phyloP scores from a whole-genome alignment of 495 filamentous ascomycete genomes.

The Neurospora sp. region DNA sequence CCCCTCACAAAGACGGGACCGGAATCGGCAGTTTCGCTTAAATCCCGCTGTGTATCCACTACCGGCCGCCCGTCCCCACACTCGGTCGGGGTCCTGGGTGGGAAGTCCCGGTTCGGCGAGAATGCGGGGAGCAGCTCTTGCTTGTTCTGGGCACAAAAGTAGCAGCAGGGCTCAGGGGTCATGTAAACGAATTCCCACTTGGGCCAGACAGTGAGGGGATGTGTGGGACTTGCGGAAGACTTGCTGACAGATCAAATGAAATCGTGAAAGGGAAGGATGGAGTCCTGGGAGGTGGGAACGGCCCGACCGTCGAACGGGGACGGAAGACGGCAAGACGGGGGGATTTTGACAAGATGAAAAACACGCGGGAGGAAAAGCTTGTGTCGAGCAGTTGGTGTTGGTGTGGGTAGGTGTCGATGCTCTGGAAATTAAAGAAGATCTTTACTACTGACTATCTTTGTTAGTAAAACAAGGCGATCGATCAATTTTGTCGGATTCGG shows the following conservation, averaged over 20 bases:
- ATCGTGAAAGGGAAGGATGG: background rate
- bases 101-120: background rate
- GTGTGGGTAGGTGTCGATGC: background rate
- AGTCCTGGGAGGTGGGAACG: background rate
- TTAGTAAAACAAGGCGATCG: background rate
- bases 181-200: background rate
- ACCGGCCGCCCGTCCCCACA: background rate
- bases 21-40: background rate
- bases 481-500: background rate
- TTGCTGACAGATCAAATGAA: background rate
- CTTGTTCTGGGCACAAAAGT: background rate
- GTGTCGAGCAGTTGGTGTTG: background rate
- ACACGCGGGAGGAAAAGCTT: background rate
- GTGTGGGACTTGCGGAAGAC: background rate
- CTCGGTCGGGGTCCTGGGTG: background rate
- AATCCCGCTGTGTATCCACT: background rate
- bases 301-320: background rate
- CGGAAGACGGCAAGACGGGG: background rate
- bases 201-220: background rate
- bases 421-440: background rate
- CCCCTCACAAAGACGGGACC: background rate
- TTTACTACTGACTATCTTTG: background rate
- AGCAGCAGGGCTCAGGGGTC: background rate
- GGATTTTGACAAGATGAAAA: background rate
- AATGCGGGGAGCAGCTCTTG: background rate